Evolutionary conservation across 345 rosid species (phyloP).

Genomic region (Brassica napus): Da-Ae NC_063448.1:3881501-3882000

Average conservation of each 20-base stretch:
- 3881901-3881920: slow-evolving; percentile 13
- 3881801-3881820: slow-evolving; percentile 28
- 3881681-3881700: background rate
- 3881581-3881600: slow-evolving; percentile 22
- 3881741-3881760: slow-evolving; percentile 1
- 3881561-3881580: slow-evolving; percentile 13
- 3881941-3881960: background rate
- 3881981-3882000: slow-evolving; percentile 22
- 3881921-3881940: background rate
- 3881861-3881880: background rate
- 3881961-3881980: slow-evolving; percentile 1
- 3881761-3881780: slow-evolving; percentile 22
- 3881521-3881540: slow-evolving; percentile 18
- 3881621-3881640: slow-evolving; percentile 25
- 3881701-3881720: slow-evolving; percentile 14
- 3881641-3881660: slow-evolving; percentile 16
- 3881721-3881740: background rate
- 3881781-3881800: slow-evolving; percentile 10
- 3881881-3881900: background rate
- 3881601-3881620: slow-evolving; percentile 12
- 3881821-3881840: background rate
- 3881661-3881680: background rate
- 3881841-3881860: background rate
- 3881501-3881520: slow-evolving; percentile 1
- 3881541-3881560: background rate